Base-by-base conservation (phyloP, 2,329 filamentous ascomycete species). In the Orbilia oligospora region DNA sequence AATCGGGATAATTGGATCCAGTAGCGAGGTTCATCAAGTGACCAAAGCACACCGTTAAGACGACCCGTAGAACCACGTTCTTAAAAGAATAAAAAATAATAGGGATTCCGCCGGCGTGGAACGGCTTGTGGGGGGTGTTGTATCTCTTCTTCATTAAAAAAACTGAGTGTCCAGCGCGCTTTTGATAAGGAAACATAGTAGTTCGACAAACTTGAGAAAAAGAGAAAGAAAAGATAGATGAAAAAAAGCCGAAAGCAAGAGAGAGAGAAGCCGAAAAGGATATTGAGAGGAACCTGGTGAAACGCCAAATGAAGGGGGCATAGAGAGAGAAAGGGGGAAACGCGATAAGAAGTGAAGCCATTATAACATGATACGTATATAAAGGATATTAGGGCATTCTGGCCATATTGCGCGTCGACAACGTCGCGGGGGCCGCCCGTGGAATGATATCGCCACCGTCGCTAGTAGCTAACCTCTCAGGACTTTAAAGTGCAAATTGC, bases 361-460 rank as follows among this genome's bases (percentile, higher is more conserved):
- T 10, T 8, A 12, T 46, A 1, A 41, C 18, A 58, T 22, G 10
- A 12, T 46, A 6, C n/a, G n/a, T 20, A 27, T 8, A 24, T 41
- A 5, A 8, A 12, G 2, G 20, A 44, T 44, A 44, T 44, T 24
- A 44, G 56, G 53, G 53, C 16, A 24, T 24, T 44, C 36, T n/a
- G 1, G 36, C 56, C 36, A 27, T 27, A 5, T 20, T 61, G 56
- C 56, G 12, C 36, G 36, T 27, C 20, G 3, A 61, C 16, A 61
- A 44, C 56, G 22, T 61, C 36, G 56, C 56, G 44, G n/a, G n/a
- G 16, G 36, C 56, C n/a, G 18, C 56, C 20, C 12, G 27, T 61
- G 56, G 56, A 44, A 44, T 61, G 56, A 41, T 61, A 68, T 18
- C 14, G 36, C 64, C 49, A 68, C 49, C 20, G 12, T 30, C 48